Percentiles rank a stretch among this genome's conserved stretches.
phyloP scores from a whole-genome alignment of 371 early-diverging fungal genomes.

The Gilbertella persicaria region DNA sequence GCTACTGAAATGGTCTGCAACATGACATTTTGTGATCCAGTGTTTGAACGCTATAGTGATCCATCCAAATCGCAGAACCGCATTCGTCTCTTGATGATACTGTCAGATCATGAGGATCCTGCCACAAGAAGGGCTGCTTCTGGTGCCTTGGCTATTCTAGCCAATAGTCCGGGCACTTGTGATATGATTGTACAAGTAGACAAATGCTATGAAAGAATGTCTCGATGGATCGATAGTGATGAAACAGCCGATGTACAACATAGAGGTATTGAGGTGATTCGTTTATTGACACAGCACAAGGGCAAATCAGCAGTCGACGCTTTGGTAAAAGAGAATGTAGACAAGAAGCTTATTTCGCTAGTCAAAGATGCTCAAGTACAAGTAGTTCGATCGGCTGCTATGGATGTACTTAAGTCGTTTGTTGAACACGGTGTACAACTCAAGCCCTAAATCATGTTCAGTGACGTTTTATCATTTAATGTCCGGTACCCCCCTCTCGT shows the following conservation, averaged over 20 bases:
- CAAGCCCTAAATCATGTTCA: slow-evolving; percentile 14
- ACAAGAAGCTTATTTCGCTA: slow-evolving; percentile 37
- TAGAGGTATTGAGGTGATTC: slow-evolving; percentile 57
- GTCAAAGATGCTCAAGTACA: slow-evolving; percentile 49
- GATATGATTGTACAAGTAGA: slow-evolving; percentile 56
- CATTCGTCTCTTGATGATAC: slow-evolving; percentile 78
- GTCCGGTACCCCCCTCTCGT: too few species aligned
- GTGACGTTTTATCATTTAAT: background rate
- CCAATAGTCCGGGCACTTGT: slow-evolving; percentile 56
- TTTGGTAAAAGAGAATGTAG: slow-evolving; percentile 35
- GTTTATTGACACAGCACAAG: slow-evolving; percentile 39
- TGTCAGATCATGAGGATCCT: slow-evolving; percentile 85
- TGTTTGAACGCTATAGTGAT: slow-evolving; percentile 75
- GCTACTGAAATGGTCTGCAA: slow-evolving; percentile 94
- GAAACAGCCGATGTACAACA: slow-evolving; percentile 52
- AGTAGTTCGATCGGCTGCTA: slow-evolving; percentile 58
- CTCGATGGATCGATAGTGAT: slow-evolving; percentile 38
- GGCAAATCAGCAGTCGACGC: slow-evolving; percentile 30
- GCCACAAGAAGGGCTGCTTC: slow-evolving; percentile 85
- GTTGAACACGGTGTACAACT: slow-evolving; percentile 46
- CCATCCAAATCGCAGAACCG: slow-evolving; percentile 46
- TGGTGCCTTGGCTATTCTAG: slow-evolving; percentile 87
- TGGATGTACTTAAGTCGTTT: slow-evolving; percentile 59
- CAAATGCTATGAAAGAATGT: slow-evolving; percentile 53
- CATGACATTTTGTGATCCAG: slow-evolving; percentile 82